Percentiles rank a stretch among this genome's conserved stretches.
phyloP scores from a whole-genome alignment of 371 early-diverging fungal genomes.

The Syncephalastrum racemosum region DNA sequence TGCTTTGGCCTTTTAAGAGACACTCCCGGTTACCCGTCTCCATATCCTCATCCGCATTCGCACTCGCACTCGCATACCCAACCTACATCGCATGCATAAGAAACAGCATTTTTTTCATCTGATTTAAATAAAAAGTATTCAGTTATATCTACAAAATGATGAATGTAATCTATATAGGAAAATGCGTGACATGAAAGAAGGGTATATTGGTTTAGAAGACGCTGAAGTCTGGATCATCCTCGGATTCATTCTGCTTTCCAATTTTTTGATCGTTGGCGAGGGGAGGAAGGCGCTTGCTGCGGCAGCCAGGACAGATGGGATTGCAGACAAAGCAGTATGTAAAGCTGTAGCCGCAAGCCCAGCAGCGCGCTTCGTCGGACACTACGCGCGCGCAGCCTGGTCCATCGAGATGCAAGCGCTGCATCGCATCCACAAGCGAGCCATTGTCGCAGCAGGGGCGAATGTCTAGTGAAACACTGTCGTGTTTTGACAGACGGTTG shows the following conservation, averaged over 20 bases:
- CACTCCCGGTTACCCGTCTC: too few relatives aligned
- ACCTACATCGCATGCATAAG: too few relatives aligned
- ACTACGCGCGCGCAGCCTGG: slow-evolving; percentile 23
- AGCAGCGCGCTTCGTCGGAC: slow-evolving; percentile 22
- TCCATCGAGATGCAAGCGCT: slow-evolving; percentile 7
- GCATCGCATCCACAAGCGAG: slow-evolving; percentile 7
- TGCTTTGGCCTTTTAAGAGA: slow-evolving; percentile 25
- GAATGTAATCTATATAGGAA: too few relatives aligned
- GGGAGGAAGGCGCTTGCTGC: slow-evolving; percentile 32
- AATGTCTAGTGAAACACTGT: slow-evolving; percentile 34
- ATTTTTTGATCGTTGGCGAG: slow-evolving; percentile 33
- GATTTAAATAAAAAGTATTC: too few relatives aligned
- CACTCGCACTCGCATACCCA: too few relatives aligned
- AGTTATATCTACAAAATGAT: too few relatives aligned
- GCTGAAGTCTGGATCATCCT: too few relatives aligned
- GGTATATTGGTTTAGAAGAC: too few relatives aligned
- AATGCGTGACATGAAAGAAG: too few relatives aligned
- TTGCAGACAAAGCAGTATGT: slow-evolving; percentile 31
- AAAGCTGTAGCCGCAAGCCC: slow-evolving; percentile 33
- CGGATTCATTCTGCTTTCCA: too few relatives aligned
- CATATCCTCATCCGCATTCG: too few relatives aligned
- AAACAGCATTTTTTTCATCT: too few relatives aligned
- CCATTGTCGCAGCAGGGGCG: slow-evolving; percentile 25
- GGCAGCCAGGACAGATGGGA: slow-evolving; percentile 28
- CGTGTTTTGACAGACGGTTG: slow-evolving; percentile 27